phyloP scores from a whole-genome alignment of 2,329 filamentous ascomycete species.

The Chlorencoelia australis region DNA sequence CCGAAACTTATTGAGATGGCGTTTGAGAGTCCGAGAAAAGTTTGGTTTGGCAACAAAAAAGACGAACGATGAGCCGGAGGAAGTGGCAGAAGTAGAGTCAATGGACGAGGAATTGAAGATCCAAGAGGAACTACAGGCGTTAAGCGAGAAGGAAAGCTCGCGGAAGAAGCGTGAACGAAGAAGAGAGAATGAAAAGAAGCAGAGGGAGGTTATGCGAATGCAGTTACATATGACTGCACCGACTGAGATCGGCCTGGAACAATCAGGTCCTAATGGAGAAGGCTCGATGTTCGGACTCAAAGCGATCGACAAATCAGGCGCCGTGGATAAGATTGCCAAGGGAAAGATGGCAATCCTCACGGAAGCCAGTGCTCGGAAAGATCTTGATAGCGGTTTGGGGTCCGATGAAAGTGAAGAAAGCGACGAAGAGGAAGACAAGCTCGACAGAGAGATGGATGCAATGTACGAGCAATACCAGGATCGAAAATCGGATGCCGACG shows the following conservation, averaged over 20 bases:
- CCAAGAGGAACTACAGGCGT: constrained; percentile 73
- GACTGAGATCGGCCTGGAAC: constrained; percentile 91
- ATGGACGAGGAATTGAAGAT: constrained; percentile 95
- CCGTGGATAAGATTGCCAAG: constrained; percentile 56
- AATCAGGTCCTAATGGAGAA: constrained; percentile 65
- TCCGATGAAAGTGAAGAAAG: constrained; percentile 50
- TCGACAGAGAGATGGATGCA: constrained; percentile 76
- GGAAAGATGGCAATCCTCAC: constrained; percentile 68
- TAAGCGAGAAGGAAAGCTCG: constrained; percentile 68
- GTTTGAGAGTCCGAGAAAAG: constrained; percentile 77
- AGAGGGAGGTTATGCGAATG: constrained; percentile 90
- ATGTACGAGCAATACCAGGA: constrained; percentile 84
- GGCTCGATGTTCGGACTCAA: constrained; percentile 83
- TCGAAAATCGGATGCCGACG: constrained; percentile 66
- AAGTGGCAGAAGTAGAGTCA: constrained; percentile 71
- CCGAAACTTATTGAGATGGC: constrained; percentile 80
- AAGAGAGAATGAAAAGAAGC: constrained; percentile 86
- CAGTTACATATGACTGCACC: constrained; percentile 95
- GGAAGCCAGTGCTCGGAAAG: constrained; percentile 45
- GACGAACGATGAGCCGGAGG: constrained; percentile 32
- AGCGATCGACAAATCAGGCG: constrained; percentile 65
- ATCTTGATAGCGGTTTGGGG: constrained; percentile 48
- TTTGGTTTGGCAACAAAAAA: constrained; percentile 75
- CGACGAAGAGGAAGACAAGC: constrained; percentile 69
- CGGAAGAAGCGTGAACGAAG: constrained; percentile 76